These are phyloP conservation scores for Leptographium flavum DNA, from an alignment of 2,329 filamentous ascomycete genomes.

Conservation along the genomic window DNA sequence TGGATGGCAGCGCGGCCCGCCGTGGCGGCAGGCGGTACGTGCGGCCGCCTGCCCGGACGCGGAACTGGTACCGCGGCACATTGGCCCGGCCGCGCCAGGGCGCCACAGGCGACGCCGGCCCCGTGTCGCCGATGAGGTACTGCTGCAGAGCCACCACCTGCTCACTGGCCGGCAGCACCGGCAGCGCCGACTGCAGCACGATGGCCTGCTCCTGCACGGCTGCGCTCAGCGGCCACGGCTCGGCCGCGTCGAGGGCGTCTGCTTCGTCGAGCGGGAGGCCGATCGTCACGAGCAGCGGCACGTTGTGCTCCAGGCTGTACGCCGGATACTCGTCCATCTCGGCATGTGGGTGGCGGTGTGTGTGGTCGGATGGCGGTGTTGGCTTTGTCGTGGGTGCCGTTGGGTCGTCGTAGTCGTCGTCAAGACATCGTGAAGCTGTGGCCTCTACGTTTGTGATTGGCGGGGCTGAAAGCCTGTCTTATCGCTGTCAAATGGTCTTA, in stretches of 20 bases:
- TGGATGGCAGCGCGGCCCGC: conserved; percentile 37
- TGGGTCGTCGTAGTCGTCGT: background rate
- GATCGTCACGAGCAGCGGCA: conserved; percentile 71
- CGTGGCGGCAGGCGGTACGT: conserved; percentile 42
- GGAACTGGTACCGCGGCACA: conserved; percentile 44
- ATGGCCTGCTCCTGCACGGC: conserved; percentile 44
- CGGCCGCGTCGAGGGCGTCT: background rate
- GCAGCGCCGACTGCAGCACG: conserved; percentile 56
- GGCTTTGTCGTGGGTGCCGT: background rate
- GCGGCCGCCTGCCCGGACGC: conserved; percentile 56
- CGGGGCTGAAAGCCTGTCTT: background rate
- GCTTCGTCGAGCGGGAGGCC: conserved; percentile 41
- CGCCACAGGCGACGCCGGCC: conserved; percentile 40
- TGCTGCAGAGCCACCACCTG: conserved; percentile 51
- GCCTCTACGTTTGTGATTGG: conserved; percentile 1
- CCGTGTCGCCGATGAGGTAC: conserved; percentile 53
- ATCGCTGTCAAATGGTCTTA: background rate
- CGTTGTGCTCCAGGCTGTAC: conserved; percentile 73
- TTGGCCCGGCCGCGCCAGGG: conserved; percentile 52
- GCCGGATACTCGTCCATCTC: conserved; percentile 65
- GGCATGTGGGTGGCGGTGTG: background rate
- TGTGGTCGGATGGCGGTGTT: background rate
- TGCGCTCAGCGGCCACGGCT: conserved; percentile 28
- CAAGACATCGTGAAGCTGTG: background rate
- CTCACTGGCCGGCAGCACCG: conserved; percentile 48